Conservation (phyloP, 768 basidiomycete species). For the Sistotremastrum niveocremeum region DNA sequence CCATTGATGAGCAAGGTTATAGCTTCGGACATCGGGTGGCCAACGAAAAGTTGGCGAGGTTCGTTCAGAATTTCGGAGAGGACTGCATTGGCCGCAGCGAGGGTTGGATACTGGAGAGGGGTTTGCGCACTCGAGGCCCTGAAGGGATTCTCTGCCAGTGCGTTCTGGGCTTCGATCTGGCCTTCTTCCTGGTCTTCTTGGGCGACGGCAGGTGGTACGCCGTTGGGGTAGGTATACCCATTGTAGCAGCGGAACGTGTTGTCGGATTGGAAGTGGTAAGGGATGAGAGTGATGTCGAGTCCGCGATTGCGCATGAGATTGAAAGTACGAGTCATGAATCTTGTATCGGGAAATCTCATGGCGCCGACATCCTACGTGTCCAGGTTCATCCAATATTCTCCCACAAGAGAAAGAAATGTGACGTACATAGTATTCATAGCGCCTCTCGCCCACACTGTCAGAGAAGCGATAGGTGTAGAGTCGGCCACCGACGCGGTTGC, state of each 20-base stretch:
- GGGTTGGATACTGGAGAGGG: background rate
- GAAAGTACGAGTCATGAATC: constrained; percentile 10
- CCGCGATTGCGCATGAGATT: constrained; percentile 3
- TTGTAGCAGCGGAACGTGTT: constrained; percentile 4
- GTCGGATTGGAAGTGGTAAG: background rate
- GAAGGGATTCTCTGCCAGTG: constrained; percentile 3
- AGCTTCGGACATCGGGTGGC: constrained; percentile 1
- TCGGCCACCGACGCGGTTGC: constrained; percentile 9
- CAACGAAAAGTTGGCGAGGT: constrained; percentile 1
- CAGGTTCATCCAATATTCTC: too few species aligned
- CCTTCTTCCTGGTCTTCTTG: too few species aligned
- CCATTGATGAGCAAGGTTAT: constrained; percentile 17
- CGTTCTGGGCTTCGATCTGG: background rate
- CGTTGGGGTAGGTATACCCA: constrained; percentile 7
- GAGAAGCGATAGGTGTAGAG: constrained; percentile 9
- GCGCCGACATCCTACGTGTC: constrained; percentile 11
- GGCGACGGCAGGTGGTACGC: too few species aligned
- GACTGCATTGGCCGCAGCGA: constrained; percentile 12
- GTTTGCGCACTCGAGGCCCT: background rate
- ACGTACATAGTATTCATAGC: constrained; percentile 3
- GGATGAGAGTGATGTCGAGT: background rate
- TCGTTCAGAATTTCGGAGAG: constrained; percentile 12
- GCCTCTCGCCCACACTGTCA: background rate
- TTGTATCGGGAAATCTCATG: constrained; percentile 11
- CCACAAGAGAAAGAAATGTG: too few species aligned